Base-by-base conservation (phyloP, 225 moss, liverwort and hornwort genomes). In the Pseudisothecium myosuroides region DNA sequence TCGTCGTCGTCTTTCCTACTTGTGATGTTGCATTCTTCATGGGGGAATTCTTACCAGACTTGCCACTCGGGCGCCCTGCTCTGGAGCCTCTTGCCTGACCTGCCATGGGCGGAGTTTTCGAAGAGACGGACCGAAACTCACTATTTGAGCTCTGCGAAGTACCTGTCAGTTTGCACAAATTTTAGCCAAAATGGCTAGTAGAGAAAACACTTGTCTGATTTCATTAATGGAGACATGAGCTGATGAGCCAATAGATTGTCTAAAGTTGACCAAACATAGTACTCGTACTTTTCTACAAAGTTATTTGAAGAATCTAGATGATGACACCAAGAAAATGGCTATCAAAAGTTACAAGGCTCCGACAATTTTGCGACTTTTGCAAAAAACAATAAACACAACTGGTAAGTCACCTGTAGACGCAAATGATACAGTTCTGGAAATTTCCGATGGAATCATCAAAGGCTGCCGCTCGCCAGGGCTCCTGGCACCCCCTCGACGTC, bases 51-150 rank as follows among this genome's bases (percentile, higher is more conserved):
- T 59, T 88, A 9, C 63, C 85, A 75, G 74, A 66, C 85, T 66
- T 90, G 39, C 63, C 39, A 80, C 63, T 67, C 59, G 69, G 21
- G 52, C 80, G 75, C 76, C 68, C 81, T 66, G 75, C 80, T 81
- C 58, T 85, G 12, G 65, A 82, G 58, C 31, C 83, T 84, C 69
- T 86, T 37, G 65, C 76, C 63, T 63, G 86, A 75, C 61, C 81
- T 47, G 80, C 59, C 80, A 45, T 12, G 24, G 29, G 41, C 43
- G 90, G 84, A 54, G 85, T 32, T 89, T 90, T 87, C 28, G 83
- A 85, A 80, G 90, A 86, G 32, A 92, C 74, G 41, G 91, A 88
- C 28, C 87, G 89, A 50, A 81, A 34, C 39, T 92, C 88, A 31
- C 83, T 49, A 50, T 37, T 84, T 74, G 90, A 88, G 76, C 87